Base-by-base conservation (phyloP, 2,329 filamentous ascomycete genomes). In the Aspergillus sp. region DNA sequence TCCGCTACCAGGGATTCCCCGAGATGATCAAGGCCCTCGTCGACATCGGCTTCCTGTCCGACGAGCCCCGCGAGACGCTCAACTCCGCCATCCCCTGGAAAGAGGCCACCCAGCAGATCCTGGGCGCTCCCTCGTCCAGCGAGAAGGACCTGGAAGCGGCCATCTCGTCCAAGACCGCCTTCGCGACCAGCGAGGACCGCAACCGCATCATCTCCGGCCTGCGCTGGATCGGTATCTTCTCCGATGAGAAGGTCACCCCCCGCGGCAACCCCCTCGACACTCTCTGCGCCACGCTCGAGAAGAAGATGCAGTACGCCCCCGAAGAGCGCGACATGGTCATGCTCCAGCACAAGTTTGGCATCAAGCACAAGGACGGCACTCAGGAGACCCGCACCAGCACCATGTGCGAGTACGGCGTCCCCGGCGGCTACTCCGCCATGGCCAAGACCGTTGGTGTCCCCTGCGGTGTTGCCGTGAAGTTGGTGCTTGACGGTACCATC, bases 1-100 rank as follows among this genome's bases (percentile, higher is more conserved):
- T 97, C 39, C 84, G 94, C 66, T 98, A 95, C 82, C 83, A 86
- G 66, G 92, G 94, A 49, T 96, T 96, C 85, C 92, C 93, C 2
- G 86, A 96, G 75, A 94, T 97, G 78, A 86, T 97, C 80, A 90
- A 89, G 74, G 86, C 88, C 26, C 87, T 98, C 11, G 92, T 96
- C 62, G 90, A 97, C 74, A 90, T 93, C 62, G 92, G 92, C 65
- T 96, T 97, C 85, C 85, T 98, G 52, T 85, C 82, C 57, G 91
- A 96, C 60, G 85, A 87, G 47, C 80, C 85, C 65, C 79, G 85
- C 62, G 82, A 85, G 68, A 85, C 82, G 78, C 84, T 93, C 70
- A 88, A 88, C 72, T 77, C 85, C 65, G 80, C 88, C 29, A 84
- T 90, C 55, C 70, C 89, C 58, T 98, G 93, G 94, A 92, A 90